Conservation (phyloP, 139 green algal genomes). For the Picochlorum costavermella region DNA sequence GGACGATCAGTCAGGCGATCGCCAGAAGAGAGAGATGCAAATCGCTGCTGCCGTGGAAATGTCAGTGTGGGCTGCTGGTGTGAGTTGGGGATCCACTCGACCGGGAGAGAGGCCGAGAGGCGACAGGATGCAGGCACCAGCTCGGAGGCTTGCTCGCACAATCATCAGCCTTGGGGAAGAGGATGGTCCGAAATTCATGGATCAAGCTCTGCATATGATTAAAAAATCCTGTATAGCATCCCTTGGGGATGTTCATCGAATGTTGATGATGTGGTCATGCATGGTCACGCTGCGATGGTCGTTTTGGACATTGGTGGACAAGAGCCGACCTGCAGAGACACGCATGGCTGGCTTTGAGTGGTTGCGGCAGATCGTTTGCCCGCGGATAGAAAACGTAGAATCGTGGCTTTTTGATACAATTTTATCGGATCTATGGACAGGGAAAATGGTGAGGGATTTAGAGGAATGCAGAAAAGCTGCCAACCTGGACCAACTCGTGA, state of each 20-base stretch:
- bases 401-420: not conserved
- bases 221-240: conserved; percentile 11
- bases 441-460: not conserved
- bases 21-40: conserved; percentile 7
- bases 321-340: not conserved
- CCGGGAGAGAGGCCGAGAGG: not conserved
- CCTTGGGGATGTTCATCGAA: conserved; percentile 26
- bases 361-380: not conserved
- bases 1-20: not conserved
- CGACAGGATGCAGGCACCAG: conserved; percentile 47
- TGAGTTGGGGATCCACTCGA: not conserved
- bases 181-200: conserved; percentile 48
- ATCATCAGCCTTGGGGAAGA: conserved; percentile 54
- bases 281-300: conserved; percentile 43
- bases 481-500: not conserved
- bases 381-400: not conserved
- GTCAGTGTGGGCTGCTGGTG: conserved; percentile 6
- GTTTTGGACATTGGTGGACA: conserved; percentile 36
- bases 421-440: not conserved
- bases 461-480: not conserved
- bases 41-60: conserved; percentile 5
- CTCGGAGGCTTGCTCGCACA: conserved; percentile 61
- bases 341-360: not conserved
- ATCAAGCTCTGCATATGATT: conserved; percentile 42
- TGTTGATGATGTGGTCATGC: conserved; percentile 46